Evolutionary conservation across 148 eudicot genomes (phyloP).

Genomic region (Chenopodium album): DNA sequence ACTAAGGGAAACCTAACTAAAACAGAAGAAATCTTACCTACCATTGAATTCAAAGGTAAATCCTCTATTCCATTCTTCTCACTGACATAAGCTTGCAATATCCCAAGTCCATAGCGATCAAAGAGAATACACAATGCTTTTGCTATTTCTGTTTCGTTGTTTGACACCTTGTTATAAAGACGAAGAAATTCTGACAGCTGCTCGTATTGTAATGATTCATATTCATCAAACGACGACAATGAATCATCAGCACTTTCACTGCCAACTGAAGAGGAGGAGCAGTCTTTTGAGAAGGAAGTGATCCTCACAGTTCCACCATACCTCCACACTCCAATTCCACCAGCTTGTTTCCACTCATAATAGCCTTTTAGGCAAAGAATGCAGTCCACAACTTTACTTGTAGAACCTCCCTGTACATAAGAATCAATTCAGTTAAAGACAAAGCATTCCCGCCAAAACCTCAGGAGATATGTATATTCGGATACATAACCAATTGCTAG

Average conservation of each 20-base stretch:
- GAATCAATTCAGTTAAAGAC: background rate
- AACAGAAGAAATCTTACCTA: conserved; percentile 63
- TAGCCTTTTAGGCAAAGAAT: conserved; percentile 92
- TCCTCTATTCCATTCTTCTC: conserved; percentile 53
- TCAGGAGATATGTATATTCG: background rate
- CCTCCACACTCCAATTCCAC: conserved; percentile 94
- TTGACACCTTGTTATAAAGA: conserved; percentile 55
- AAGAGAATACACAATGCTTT: conserved; percentile 57
- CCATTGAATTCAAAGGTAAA: conserved; percentile 82
- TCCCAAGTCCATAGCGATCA: conserved; percentile 59
- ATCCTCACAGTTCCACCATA: conserved; percentile 93
- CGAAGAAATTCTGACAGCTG: conserved; percentile 70
- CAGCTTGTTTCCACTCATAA: conserved; percentile 87
- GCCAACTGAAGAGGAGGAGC: conserved; percentile 63
- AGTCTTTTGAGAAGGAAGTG: conserved; percentile 60
- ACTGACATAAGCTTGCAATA: conserved; percentile 62
- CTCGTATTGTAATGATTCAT: conserved; percentile 67
- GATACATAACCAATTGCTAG: background rate
- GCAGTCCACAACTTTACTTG: conserved; percentile 89
- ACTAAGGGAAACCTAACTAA: conserved; percentile 8
- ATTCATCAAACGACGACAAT: conserved; percentile 52
- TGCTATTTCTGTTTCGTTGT: conserved; percentile 58
- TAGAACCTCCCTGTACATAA: conserved; percentile 75
- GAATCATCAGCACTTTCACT: conserved; percentile 89
- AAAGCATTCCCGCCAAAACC: background rate